A percentile compares a stretch with the other conserved stretches of the same genome.
Evolutionary conservation across 1,284 basidiomycete species (phyloP).

Genomic region (Phaffia rhodozyma): DNA sequence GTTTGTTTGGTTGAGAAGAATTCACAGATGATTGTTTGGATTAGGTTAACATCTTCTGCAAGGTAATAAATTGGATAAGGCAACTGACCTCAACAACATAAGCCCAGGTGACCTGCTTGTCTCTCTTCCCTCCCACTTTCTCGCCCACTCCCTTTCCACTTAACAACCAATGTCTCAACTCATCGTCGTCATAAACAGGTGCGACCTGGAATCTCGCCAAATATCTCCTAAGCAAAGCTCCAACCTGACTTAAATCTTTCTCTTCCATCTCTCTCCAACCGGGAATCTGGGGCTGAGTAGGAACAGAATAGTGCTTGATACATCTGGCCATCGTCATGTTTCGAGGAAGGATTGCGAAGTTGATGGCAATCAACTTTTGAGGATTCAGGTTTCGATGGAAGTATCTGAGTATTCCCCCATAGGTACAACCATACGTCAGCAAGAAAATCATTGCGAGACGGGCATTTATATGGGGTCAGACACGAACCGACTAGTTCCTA

Average conservation of each 20-base stretch:
- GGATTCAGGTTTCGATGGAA: slow-evolving; percentile 89
- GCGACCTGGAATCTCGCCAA: slow-evolving; percentile 77
- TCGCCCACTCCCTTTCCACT: slow-evolving; percentile 63
- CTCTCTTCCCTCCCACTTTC: slow-evolving; percentile 34
- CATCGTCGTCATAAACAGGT: slow-evolving; percentile 64
- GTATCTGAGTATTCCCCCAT: slow-evolving; percentile 45
- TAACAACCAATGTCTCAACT: slow-evolving; percentile 76
- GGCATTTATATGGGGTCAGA: neutral
- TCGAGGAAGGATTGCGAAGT: slow-evolving; percentile 76
- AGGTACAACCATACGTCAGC: slow-evolving; percentile 11
- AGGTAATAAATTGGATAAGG: neutral
- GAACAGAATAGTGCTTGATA: slow-evolving; percentile 59
- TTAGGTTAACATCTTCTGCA: neutral
- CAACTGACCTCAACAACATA: slow-evolving; percentile 81
- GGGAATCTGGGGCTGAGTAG: slow-evolving; percentile 39
- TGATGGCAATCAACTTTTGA: slow-evolving; percentile 79
- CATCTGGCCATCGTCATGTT: slow-evolving; percentile 76
- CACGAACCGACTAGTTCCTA: slow-evolving; percentile 62
- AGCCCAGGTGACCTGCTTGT: slow-evolving; percentile 83
- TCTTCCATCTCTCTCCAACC: slow-evolving; percentile 82
- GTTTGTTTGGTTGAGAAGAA: neutral
- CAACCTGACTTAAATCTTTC: slow-evolving; percentile 60
- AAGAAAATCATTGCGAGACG: neutral
- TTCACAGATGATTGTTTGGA: too few species aligned
- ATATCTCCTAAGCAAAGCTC: slow-evolving; percentile 63